Base-by-base conservation (phyloP, 2,329 filamentous ascomycete species). In the Colletotrichum sp. region DNA sequence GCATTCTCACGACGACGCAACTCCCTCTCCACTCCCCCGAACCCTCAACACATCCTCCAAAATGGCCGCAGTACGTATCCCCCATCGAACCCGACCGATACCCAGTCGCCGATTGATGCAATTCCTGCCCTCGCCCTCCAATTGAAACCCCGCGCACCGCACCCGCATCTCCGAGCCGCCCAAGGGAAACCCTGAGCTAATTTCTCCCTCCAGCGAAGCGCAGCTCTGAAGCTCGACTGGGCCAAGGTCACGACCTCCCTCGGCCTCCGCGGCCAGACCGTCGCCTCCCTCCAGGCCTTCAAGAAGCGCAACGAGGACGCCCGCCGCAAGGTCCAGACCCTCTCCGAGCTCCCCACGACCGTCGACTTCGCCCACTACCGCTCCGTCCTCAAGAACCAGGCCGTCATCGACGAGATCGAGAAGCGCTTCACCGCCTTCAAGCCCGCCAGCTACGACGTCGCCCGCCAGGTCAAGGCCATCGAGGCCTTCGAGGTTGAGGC, bases 261-360 rank as follows among this genome's bases (percentile, higher is more conserved):
- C 84, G 96, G 96, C 87, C 95, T 99, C 87, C 95, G 95, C 87
- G 97, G 97, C 86, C 95, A 96, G 90, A 99, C 97, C 81, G 96
- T 95, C 81, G 89, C 94, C 83, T 94, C 96, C 78, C 95, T 99
- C 78, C 94, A 96, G 86, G 92, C 95, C 80, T 99, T 99, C 94
- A 99, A 99, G 93, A 97, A 98, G 93, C 96, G 97, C 90, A 98
- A 99, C 91, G 97, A 99, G 86, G 96, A 98, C 86, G 96, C 95
- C 85, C 96, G 96, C 89, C 96, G 97, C 90, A 96, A 96, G 89
- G 91, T 99, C 78, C 93, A 94, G 87, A 83, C 92, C 78, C 95
- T 99, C 75, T 93, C 92, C 79, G 95, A 98, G 88, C 93, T 94
- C 85, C 90, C 96, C 79, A 95, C 95, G 83, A 92, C 92, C 75